Percentiles rank a stretch among this genome's conserved stretches.
These are phyloP conservation scores for Phytopythium delawarense DNA, from an alignment of 352 stramenopile species.

Conservation along the genomic window DNA sequence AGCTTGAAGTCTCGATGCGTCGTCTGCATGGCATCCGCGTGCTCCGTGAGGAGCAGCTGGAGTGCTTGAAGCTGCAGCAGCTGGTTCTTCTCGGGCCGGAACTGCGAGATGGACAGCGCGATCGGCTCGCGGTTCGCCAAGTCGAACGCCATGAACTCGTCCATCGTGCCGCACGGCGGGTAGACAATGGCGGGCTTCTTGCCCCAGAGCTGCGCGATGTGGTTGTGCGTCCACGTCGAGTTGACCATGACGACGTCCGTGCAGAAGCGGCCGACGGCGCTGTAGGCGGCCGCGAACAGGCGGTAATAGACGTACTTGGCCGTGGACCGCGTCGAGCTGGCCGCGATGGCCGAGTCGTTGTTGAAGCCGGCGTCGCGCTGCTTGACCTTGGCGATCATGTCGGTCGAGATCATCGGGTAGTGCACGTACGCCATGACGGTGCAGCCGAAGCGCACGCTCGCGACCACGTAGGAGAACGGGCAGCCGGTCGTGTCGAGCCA, in stretches of 20 bases:
- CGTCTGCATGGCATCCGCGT: constrained; percentile 35
- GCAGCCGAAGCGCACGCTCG: constrained; percentile 78
- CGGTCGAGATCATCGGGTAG: constrained; percentile 99
- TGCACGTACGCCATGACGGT: constrained; percentile 96
- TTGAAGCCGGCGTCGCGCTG: constrained; percentile 92
- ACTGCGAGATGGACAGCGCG: constrained; percentile 97
- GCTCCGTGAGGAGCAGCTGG: constrained; percentile 51
- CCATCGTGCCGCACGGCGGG: constrained; percentile 93
- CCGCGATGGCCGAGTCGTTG: constrained; percentile 85
- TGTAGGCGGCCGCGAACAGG: constrained; percentile 92
- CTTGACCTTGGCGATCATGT: constrained; percentile 96
- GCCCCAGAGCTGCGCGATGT: constrained; percentile 94
- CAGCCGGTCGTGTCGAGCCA: constrained; percentile 98
- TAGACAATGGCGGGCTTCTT: constrained; percentile 84
- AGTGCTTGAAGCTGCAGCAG: constrained; percentile 92
- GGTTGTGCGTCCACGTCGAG: constrained; percentile 96
- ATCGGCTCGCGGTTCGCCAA: constrained; percentile 57
- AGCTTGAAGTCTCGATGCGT: constrained; percentile 82
- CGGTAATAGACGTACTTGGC: constrained; percentile 97
- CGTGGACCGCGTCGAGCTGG: constrained; percentile 70
- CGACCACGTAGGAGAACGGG: constrained; percentile 96
- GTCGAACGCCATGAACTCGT: constrained; percentile 65
- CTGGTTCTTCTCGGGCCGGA: constrained; percentile 99
- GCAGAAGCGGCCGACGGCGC: constrained; percentile 78
- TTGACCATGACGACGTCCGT: constrained; percentile 96